Percentiles rank a stretch among this genome's conserved stretches.
Conservation (phyloP, 345 rosid genomes). For the Syzygium aromaticum region DNA sequence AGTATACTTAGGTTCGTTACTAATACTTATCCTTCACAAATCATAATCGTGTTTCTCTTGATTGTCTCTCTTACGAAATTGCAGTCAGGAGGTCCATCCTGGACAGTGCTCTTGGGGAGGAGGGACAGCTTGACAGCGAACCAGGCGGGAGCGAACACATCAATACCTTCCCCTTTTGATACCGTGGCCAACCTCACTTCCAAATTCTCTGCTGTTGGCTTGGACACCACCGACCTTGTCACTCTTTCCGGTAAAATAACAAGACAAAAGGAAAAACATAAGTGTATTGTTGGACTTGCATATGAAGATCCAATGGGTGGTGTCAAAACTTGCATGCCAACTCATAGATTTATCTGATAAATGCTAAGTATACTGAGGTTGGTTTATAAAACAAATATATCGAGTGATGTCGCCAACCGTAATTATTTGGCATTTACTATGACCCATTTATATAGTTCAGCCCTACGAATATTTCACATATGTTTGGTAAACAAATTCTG, state of each 20-base stretch:
- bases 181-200: conserved; percentile 27
- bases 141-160: conserved; percentile 30
- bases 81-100: conserved; percentile 76
- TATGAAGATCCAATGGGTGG: neutral
- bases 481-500: neutral
- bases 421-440: neutral
- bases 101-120: conserved; percentile 60
- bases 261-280: neutral
- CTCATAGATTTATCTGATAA: neutral
- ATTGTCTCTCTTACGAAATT: neutral
- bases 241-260: conserved; percentile 50
- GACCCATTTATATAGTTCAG: neutral
- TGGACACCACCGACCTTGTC: conserved; percentile 58
- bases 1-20: neutral
- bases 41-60: neutral
- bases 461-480: neutral
- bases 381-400: neutral
- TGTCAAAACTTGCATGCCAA: neutral
- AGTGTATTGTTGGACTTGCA: neutral
- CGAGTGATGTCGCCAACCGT: neutral
- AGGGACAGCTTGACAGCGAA: conserved; percentile 65
- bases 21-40: neutral
- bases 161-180: conserved; percentile 49
- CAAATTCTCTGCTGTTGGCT: conserved; percentile 51
- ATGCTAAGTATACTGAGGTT: neutral